A percentile compares a stretch with the other conserved stretches of the same genome.
Conservation (phyloP, 2,329 filamentous ascomycete species). For the Sporothrix phasma region DNA sequence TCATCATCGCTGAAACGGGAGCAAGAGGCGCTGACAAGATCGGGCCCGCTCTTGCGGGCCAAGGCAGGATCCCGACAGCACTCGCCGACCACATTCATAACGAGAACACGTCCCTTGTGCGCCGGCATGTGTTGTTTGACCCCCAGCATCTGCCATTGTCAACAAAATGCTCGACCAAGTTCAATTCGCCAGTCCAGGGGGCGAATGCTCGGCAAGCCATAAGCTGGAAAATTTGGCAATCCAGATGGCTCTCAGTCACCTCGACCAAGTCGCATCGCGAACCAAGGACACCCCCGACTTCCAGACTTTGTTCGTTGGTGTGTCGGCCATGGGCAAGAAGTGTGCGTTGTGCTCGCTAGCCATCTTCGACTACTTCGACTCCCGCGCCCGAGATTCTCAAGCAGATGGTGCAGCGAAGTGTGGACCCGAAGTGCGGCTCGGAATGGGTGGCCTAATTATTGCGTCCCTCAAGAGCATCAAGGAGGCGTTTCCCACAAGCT, state of each 20-base stretch:
- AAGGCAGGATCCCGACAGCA: slow-evolving; percentile 35
- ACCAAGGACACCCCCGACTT: slow-evolving; percentile 59
- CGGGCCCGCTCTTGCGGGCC: slow-evolving; percentile 31
- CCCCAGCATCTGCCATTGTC: slow-evolving; percentile 55
- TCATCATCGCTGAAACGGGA: slow-evolving; percentile 52
- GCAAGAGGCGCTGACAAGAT: slow-evolving; percentile 35
- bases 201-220: slow-evolving; percentile 40
- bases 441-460: slow-evolving; percentile 42
- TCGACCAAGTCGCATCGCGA: slow-evolving; percentile 67
- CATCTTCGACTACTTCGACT: slow-evolving; percentile 51
- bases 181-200: slow-evolving; percentile 35
- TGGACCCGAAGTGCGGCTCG: slow-evolving; percentile 46
- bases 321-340: slow-evolving; percentile 39
- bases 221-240: slow-evolving; percentile 41
- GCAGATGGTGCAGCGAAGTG: slow-evolving; percentile 53
- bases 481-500: slow-evolving; percentile 35
- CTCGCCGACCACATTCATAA: slow-evolving; percentile 51
- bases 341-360: slow-evolving; percentile 48
- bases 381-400: slow-evolving; percentile 48
- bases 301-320: slow-evolving; percentile 32
- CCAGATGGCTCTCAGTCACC: slow-evolving; percentile 49
- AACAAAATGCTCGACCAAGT: slow-evolving; percentile 49
- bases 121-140: slow-evolving; percentile 72
- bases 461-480: slow-evolving; percentile 44
- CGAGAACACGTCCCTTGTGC: slow-evolving; percentile 65